These are phyloP conservation scores for Eutreptiella sp. DNA, from an alignment of 208 protist genomes.

Conservation along the genomic window DNA sequence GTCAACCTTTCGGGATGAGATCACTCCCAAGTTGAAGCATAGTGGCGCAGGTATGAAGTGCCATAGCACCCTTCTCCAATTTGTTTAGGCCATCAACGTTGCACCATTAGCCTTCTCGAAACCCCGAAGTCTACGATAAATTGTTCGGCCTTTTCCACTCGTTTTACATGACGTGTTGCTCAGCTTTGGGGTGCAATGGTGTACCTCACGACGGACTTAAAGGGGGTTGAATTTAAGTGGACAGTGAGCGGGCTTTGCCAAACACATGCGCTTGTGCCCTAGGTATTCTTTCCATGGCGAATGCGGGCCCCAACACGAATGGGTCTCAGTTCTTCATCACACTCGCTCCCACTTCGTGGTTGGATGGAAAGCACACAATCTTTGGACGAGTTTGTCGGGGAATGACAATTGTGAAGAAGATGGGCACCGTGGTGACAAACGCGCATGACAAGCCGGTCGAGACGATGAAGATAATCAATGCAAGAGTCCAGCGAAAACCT, in stretches of 20 bases:
- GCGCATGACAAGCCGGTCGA: conserved; percentile 29
- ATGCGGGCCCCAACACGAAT: conserved; percentile 36
- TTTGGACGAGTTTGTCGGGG: conserved; percentile 49
- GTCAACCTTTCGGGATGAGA: conserved; percentile 33
- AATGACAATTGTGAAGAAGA: conserved; percentile 20
- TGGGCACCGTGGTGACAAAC: conserved; percentile 25
- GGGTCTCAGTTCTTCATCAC: conserved; percentile 45
- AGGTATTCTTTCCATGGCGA: conserved; percentile 36
- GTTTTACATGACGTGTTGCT: no score
- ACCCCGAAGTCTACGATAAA: no score
- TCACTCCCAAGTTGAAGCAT: conserved; percentile 35
- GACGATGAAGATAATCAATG: conserved; percentile 33
- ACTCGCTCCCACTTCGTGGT: not conserved
- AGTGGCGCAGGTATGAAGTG: conserved; percentile 29
- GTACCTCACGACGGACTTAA: no score
- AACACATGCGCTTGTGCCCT: no score
- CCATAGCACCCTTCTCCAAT: no score
- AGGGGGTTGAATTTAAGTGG: no score
- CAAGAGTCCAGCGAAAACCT: no score
- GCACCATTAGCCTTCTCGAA: no score
- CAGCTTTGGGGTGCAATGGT: no score
- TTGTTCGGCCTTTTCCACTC: no score
- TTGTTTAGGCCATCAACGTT: no score
- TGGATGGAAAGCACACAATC: conserved; percentile 61
- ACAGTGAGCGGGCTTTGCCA: no score